Base-by-base conservation (phyloP, 2,329 filamentous ascomycete species). In the Teratosphaeriaceae sp. region DNA sequence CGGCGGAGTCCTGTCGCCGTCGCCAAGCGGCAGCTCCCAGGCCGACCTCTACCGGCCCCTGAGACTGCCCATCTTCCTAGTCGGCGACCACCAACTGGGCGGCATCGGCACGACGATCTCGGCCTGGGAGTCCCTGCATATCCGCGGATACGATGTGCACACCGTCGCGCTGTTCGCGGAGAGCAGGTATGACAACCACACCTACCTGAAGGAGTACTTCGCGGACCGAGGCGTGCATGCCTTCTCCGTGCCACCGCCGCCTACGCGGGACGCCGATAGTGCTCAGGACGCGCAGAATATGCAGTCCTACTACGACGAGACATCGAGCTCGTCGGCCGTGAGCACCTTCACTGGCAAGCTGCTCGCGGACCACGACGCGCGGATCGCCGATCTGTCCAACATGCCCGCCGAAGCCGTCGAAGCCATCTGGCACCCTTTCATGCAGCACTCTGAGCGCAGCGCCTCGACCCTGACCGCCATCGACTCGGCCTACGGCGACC, bases 391-490 rank as follows among this genome's bases (percentile, higher is more conserved):
- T 0, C 64, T 92, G 0, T 74, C 80, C 24, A 70, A 66, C 1
- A 80, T 90, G 76, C 66, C 79, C 0, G 57, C 65, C 1, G 70
- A 74, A 30, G 86, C 87, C 0, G 70, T 79, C 43, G 60, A 74
- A 8, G 70, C 70, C 2, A 88, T 94, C 27, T 94, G 87, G 87
- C 90, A 90, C 54, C 87, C 88, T 0, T 94, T 94, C 55, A 89
- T 86, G 0, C 87, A 94, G 54, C 87, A 94, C 48, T 78, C 78
- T 30, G 71, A 75, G 38, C 69, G 86, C 51, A 68, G 70, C 0
- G 63, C 77, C 4, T 65, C 78, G 2, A 78, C 79, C 12, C 86
- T 94, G 35, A 74, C 80, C 0, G 75, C 80, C 0, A 88, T 94
- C 43, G 87, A 94, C 59, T 90, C 86, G 0, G 87, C 88, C 0